phyloP scores from a whole-genome alignment of 768 basidiomycete genomes.

The Mycena venus region DNA sequence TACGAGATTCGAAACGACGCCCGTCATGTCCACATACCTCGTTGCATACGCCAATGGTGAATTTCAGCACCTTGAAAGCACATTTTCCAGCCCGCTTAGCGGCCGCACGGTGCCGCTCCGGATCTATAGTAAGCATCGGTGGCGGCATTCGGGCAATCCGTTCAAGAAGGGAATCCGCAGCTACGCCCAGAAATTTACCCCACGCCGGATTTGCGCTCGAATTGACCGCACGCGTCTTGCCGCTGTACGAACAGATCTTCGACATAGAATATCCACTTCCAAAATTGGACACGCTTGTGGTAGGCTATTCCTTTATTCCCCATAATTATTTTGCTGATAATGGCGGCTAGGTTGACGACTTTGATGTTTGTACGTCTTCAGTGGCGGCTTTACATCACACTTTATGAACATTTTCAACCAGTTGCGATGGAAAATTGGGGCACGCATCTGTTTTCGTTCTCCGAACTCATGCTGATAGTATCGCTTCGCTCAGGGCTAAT shows the following conservation, averaged over 20 bases:
- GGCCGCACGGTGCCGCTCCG: conserved; percentile 74
- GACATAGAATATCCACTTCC: conserved; percentile 83
- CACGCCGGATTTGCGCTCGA: conserved; percentile 78
- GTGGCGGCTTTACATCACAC: neutral
- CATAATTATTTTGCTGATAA: neutral
- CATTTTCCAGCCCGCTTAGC: conserved; percentile 70
- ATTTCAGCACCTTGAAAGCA: conserved; percentile 70
- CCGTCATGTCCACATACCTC: conserved; percentile 78
- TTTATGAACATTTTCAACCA: neutral
- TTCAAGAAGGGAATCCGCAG: conserved; percentile 42
- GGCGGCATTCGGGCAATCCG: conserved; percentile 19
- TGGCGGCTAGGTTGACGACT: conserved; percentile 13
- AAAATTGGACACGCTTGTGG: conserved; percentile 82
- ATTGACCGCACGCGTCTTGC: conserved; percentile 72
- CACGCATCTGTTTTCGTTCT: neutral
- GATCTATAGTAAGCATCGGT: conserved; percentile 64
- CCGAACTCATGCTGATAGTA: neutral
- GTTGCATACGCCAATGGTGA: conserved; percentile 76
- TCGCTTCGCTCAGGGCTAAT: conserved; percentile 64
- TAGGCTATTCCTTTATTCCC: conserved; percentile 33
- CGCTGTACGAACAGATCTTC: conserved; percentile 80
- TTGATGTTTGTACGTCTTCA: conserved; percentile 18
- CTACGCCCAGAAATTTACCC: conserved; percentile 71
- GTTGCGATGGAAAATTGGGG: conserved; percentile 29
- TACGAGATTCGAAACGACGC: conserved; percentile 73